These are phyloP conservation scores for Podospora pseudocomata DNA, from an alignment of 495 filamentous ascomycete genomes.

Conservation along the genomic window DNA sequence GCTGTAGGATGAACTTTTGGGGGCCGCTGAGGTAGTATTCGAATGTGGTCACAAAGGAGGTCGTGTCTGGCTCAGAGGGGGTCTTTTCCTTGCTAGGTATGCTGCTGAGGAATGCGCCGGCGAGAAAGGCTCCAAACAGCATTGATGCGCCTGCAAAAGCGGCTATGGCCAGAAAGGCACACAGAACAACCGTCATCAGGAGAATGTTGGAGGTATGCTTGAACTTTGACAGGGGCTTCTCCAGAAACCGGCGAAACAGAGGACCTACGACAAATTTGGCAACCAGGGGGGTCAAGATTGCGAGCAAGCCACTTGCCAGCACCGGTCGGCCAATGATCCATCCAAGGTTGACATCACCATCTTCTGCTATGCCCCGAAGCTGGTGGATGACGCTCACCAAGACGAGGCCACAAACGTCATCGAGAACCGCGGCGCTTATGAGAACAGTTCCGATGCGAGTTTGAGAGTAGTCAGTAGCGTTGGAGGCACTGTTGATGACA, in stretches of 20 bases:
- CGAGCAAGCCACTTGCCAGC: slow-evolving; percentile 25
- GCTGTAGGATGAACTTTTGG: slow-evolving; percentile 56
- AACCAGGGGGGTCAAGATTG: slow-evolving; percentile 24
- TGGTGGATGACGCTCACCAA: slow-evolving; percentile 65
- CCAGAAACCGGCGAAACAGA: slow-evolving; percentile 17
- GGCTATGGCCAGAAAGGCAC: slow-evolving; percentile 25
- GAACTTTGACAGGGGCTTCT: slow-evolving; percentile 2
- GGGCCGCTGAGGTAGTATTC: slow-evolving; percentile 52
- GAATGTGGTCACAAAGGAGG: slow-evolving; percentile 46
- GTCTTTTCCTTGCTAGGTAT: slow-evolving; percentile 11
- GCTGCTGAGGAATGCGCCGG: slow-evolving; percentile 53
- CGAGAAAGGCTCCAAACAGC: slow-evolving; percentile 67
- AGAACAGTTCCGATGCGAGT: slow-evolving; percentile 69
- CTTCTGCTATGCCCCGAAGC: slow-evolving; percentile 33
- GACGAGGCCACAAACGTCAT: slow-evolving; percentile 78
- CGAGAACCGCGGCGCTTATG: slow-evolving; percentile 71
- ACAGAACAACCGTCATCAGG: slow-evolving; percentile 21
- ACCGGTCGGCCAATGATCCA: slow-evolving; percentile 32
- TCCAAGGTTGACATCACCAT: slow-evolving; percentile 13
- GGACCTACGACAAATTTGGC: slow-evolving; percentile 18
- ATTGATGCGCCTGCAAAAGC: slow-evolving; percentile 59
- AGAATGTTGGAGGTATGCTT: slow-evolving; percentile 19
- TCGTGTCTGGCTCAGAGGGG: not conserved
- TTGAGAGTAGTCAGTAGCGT: slow-evolving; percentile 46
- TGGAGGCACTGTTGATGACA: slow-evolving; percentile 52